Evolutionary conservation across 768 basidiomycete species (phyloP), one percentile per base, ranked within the genome.

Genomic region (Panaeolus cyanescens): DNA sequence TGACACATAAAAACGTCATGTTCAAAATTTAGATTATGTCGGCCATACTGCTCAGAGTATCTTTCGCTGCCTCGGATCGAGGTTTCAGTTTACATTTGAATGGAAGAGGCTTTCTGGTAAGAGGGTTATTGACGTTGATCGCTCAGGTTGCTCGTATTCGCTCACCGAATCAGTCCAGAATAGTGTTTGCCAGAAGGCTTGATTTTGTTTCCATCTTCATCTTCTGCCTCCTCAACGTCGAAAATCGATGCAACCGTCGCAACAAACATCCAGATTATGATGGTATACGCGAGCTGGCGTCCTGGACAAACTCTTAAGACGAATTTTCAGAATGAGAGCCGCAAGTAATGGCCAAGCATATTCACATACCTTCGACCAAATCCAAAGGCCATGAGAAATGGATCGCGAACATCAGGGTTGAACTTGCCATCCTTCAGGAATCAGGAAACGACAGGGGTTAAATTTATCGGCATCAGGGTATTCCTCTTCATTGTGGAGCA

Each of bases 391-490:
- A 65, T 66, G 20, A 69, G 66, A 1, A 58, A 68, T 0, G 73
- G 72, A 59, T 72, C 70, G 6, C 67, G 63, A 3, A 72, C 65
- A 1, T 61, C 65, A 2, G 64, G 65, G 58, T 75, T 65, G 13
- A 69, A 30, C 30, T 71, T 69, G 0, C 72, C 62, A 58, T 76
- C 63, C 34, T 66, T 64, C 37, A 75, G 68, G 63, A 75, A 80
- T 64, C 37, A 75, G 68, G 63, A 75, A 80, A 10, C 79, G 73
- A 15, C 80, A 77, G 7, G 80, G 80, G 31, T 73, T 75, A 65
- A 82, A 81, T 5, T 42, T 59, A 37, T 74, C 69, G 1, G 80
- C 78, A 39, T 81, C 76, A 0, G 76, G 75, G 62, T 76, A 82
- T 28, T 68, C 70, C 1, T 61, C 56, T 55, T 76, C 74, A 37